A percentile compares a stretch with the other conserved stretches of the same genome.
These are phyloP conservation scores for Pseudoturritis turrita DNA, from an alignment of 345 rosid genomes.

Conservation along the genomic window DNA sequence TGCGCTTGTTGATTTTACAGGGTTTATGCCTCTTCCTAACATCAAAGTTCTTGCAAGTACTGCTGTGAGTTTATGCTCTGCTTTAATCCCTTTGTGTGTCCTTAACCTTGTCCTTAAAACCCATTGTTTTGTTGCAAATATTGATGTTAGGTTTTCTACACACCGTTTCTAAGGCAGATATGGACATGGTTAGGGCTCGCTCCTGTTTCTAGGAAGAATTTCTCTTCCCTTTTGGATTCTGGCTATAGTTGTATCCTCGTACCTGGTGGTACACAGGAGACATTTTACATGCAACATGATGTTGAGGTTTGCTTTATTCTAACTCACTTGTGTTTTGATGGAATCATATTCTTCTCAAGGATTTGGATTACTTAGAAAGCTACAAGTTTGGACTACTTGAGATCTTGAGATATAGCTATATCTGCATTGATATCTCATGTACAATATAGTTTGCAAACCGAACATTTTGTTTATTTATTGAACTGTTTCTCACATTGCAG, in stretches of 20 bases:
- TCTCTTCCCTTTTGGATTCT: conserved; percentile 52
- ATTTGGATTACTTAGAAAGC: background rate
- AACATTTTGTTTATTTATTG: background rate
- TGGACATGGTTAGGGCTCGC: conserved; percentile 96
- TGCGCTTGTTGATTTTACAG: conserved; percentile 62
- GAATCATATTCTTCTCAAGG: background rate
- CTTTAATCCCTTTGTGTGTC: background rate
- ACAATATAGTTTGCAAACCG: too few relatives aligned
- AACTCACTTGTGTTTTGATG: background rate
- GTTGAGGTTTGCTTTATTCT: conserved; percentile 53
- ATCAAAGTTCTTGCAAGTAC: conserved; percentile 79
- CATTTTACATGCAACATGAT: conserved; percentile 58
- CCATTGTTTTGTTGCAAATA: background rate
- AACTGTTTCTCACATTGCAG: conserved; percentile 35
- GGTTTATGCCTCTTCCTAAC: conserved; percentile 84
- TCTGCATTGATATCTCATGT: background rate
- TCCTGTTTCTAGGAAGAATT: conserved; percentile 76
- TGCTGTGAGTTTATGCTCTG: conserved; percentile 51
- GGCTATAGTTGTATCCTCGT: conserved; percentile 79
- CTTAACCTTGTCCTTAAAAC: background rate
- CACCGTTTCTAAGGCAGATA: conserved; percentile 85
- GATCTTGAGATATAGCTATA: background rate
- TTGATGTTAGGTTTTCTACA: conserved; percentile 60
- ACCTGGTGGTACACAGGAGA: conserved; percentile 96
- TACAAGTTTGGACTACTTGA: background rate